Evolutionary conservation across 2,329 filamentous ascomycete genomes (phyloP).

Genomic region (Cladophialophora bantiana): DNA sequence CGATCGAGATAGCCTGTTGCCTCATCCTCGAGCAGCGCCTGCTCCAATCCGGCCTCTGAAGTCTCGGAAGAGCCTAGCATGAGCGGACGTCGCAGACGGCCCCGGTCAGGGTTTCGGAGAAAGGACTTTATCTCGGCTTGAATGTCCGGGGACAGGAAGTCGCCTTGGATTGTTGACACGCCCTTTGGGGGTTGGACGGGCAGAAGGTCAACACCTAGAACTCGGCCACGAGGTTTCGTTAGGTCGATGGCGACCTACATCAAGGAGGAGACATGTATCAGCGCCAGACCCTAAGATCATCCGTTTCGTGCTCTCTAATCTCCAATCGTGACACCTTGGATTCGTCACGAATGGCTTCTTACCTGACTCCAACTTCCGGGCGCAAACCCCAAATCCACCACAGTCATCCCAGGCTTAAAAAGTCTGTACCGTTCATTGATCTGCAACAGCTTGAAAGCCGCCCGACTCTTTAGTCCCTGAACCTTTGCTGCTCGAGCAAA

Average conservation of each 20-base stretch:
- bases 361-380: constrained; percentile 76
- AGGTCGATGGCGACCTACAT: constrained; percentile 77
- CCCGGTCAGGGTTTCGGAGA: constrained; percentile 69
- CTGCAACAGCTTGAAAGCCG: constrained; percentile 91
- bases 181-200: constrained; percentile 89
- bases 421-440: constrained; percentile 82
- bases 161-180: constrained; percentile 93
- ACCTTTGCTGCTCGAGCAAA: constrained; percentile 79
- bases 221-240: constrained; percentile 76
- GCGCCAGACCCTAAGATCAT: neutral
- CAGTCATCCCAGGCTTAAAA: constrained; percentile 80
- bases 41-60: constrained; percentile 9
- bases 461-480: constrained; percentile 82
- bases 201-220: constrained; percentile 93
- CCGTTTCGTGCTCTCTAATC: neutral
- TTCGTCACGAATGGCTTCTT: constrained; percentile 26
- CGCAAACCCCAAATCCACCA: constrained; percentile 90
- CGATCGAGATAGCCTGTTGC: constrained; percentile 38
- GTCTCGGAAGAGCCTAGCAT: constrained; percentile 7
- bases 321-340: neutral
- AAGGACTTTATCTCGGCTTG: constrained; percentile 78
- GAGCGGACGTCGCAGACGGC: constrained; percentile 54
- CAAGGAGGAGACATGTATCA: constrained; percentile 2
- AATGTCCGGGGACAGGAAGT: constrained; percentile 81
- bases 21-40: constrained; percentile 35